Evolutionary conservation across 1,284 basidiomycete species (phyloP).

Genomic region (Microbotryomycetes sp.): DNA sequence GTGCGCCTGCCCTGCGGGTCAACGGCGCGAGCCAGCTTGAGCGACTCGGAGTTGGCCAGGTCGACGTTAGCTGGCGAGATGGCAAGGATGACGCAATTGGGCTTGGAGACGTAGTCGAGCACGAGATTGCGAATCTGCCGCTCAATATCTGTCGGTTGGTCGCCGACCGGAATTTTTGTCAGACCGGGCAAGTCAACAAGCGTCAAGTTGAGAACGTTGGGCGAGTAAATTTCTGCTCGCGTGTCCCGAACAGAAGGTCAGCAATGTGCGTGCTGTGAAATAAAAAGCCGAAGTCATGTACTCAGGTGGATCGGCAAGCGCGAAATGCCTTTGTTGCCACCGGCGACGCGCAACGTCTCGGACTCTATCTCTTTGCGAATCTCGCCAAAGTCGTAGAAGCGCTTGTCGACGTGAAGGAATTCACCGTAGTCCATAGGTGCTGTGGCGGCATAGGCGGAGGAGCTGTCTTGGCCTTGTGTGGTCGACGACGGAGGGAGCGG

Average conservation of each 20-base stretch:
- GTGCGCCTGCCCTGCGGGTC: constrained; percentile 94
- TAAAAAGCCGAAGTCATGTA: too few relatives aligned
- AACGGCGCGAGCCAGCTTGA: constrained; percentile 90
- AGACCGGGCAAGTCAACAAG: constrained; percentile 92
- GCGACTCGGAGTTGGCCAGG: constrained; percentile 93
- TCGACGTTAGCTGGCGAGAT: constrained; percentile 97
- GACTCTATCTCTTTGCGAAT: constrained; percentile 95
- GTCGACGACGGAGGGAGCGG: constrained; percentile 44
- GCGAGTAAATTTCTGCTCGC: constrained; percentile 87
- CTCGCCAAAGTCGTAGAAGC: constrained; percentile 90
- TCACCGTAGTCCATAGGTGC: constrained; percentile 67
- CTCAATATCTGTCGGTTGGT: constrained; percentile 82
- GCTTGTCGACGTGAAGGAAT: constrained; percentile 92
- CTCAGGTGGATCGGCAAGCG: constrained; percentile 68
- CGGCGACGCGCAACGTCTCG: constrained; percentile 94
- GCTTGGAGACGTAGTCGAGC: constrained; percentile 90
- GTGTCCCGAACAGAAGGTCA: background rate
- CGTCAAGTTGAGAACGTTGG: constrained; percentile 89
- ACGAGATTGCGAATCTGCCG: constrained; percentile 91
- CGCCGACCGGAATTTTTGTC: constrained; percentile 85
- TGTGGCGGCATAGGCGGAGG: background rate
- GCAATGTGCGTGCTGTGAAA: background rate
- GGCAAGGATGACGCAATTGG: constrained; percentile 93
- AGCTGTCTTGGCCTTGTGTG: constrained; percentile 1
- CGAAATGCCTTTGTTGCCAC: constrained; percentile 97